Evolutionary conservation across 176 grass and related monocot genomes (phyloP), one percentile per base, ranked within the genome.

Genomic region (Pontederia paniculata): DNA sequence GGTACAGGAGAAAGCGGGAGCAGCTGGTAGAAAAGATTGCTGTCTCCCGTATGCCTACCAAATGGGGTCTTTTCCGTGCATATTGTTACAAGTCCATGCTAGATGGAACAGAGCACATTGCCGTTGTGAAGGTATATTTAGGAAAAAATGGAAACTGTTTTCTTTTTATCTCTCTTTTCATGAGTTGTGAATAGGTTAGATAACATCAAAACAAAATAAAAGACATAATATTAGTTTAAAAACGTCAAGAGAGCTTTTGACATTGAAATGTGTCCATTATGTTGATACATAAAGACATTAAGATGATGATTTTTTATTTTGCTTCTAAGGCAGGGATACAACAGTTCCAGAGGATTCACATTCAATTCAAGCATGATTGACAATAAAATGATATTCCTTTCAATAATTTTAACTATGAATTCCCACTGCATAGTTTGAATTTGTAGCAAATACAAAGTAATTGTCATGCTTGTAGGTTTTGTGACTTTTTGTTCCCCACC

Each of bases 11-110:
- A 46, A 97, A 97, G 18, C 60, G 83, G 67, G 86, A 90, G 66
- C 90, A 97, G 37, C 56, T 97, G 52, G 93, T 97, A n/a, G 86
- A 97, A 49, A 57, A 86, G 64, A 89, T 90, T 51, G 93, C 80
- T 17, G 81, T 88, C 12, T 85, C 83, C 31, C 83, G 93, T 20
- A 66, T 97, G 80, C 93, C 86, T 0, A 90, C 93, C 15, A 97
- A 97, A 70, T 97, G 93, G 93, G 93, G 93, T 43, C 71, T 90
- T 16, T 90, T 97, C 65, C 68, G 48, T 17, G 86, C 71, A 57
- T 76, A 90, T 67, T 97, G 93, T 88, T 97, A 97, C 65, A 69
- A 67, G 65, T 97, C 93, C 52, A 97, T 77, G 66, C 68, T 97
- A 48, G 86, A 97, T 49, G 93, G 83, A 45, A 97, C 83, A 0